These are phyloP conservation scores for Elymus sibiricus DNA, from an alignment of 176 grass and related monocot genomes.

Conservation along the genomic window DNA sequence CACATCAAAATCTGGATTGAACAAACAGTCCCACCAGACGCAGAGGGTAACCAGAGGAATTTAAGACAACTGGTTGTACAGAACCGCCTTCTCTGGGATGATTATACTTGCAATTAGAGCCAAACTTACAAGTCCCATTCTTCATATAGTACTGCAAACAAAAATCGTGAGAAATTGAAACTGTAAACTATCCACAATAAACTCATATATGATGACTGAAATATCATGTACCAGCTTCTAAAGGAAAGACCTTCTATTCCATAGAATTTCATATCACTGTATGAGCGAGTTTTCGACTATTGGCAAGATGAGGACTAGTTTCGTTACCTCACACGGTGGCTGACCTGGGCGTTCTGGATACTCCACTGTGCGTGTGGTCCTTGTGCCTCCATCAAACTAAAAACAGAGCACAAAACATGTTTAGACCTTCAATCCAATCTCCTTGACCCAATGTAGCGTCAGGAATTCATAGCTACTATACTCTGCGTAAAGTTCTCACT, in stretches of 20 bases:
- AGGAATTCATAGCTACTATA: neutral
- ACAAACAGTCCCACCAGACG: constrained; percentile 47
- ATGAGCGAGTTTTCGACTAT: too few relatives aligned
- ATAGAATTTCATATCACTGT: neutral
- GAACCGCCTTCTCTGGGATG: constrained; percentile 70
- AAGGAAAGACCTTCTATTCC: neutral
- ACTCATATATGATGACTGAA: neutral
- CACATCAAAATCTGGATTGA: constrained; percentile 9
- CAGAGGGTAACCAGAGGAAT: constrained; percentile 64
- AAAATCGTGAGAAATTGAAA: neutral
- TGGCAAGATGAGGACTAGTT: neutral
- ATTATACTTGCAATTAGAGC: constrained; percentile 82
- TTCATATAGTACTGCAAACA: constrained; percentile 75
- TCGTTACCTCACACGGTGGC: constrained; percentile 68
- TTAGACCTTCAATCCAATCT: neutral
- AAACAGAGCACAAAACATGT: constrained; percentile 12
- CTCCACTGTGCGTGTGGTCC: constrained; percentile 26
- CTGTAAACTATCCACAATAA: neutral
- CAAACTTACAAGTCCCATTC: constrained; percentile 86
- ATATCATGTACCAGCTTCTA: neutral
- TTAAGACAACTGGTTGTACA: constrained; percentile 48
- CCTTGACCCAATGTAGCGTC: neutral
- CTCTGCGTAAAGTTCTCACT: neutral
- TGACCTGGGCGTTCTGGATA: constrained; percentile 73
- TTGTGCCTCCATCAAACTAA: constrained; percentile 38